These are phyloP conservation scores for Pachyrhizus erosus DNA, from an alignment of 306 rosid species.

Conservation along the genomic window DNA sequence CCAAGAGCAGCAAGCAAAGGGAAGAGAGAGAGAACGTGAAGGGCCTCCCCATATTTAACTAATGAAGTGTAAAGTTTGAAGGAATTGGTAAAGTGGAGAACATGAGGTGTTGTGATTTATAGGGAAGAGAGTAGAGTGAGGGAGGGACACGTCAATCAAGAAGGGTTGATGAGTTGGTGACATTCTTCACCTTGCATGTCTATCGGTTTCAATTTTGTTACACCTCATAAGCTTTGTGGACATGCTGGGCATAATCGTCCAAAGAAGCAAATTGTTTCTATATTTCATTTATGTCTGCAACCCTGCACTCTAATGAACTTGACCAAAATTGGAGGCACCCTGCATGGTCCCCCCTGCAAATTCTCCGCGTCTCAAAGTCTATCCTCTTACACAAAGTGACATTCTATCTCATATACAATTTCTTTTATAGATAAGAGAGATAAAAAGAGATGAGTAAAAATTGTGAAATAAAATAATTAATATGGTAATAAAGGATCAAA, in stretches of 20 bases:
- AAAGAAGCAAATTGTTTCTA: conserved; percentile 1
- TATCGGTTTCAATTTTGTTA: conserved; percentile 17
- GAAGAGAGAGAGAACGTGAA: background rate
- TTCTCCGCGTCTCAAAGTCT: background rate
- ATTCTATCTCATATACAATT: too few species aligned
- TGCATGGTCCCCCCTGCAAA: background rate
- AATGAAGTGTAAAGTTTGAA: background rate
- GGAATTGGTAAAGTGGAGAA: background rate
- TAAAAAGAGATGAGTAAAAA: too few species aligned
- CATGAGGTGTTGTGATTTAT: conserved; percentile 24
- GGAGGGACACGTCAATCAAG: conserved; percentile 44
- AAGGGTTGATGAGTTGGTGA: conserved; percentile 25
- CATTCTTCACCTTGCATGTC: conserved; percentile 64
- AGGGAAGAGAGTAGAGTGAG: background rate
- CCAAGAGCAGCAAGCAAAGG: conserved; percentile 15
- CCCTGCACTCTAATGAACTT: accelerated
- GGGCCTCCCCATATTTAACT: conserved; percentile 47
- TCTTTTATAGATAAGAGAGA: too few species aligned
- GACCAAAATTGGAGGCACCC: background rate
- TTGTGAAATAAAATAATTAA: background rate
- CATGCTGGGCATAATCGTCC: background rate
- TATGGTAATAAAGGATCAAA: too few species aligned
- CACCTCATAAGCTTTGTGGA: conserved; percentile 48
- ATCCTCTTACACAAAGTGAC: background rate
- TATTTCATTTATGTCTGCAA: background rate